Conservation (phyloP, 1,284 basidiomycete genomes). For the Ganoderma resinaceum region DNA sequence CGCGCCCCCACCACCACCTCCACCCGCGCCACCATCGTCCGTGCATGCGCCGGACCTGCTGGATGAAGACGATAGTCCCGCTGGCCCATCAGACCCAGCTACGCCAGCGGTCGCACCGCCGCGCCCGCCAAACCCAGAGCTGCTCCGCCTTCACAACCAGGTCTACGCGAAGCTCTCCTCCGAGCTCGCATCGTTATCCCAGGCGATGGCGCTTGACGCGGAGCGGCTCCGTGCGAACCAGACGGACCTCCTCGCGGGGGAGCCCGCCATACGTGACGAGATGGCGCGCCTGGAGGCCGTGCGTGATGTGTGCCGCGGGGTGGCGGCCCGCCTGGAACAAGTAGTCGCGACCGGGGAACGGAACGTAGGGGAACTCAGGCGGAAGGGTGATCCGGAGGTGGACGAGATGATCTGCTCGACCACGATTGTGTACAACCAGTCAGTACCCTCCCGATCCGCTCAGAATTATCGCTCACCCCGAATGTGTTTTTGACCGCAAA, state of each 20-base stretch:
- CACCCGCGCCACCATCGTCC: conserved; percentile 37
- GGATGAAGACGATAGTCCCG: conserved; percentile 41
- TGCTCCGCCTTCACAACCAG: conserved; percentile 84
- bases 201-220: conserved; percentile 72
- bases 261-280: conserved; percentile 94
- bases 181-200: conserved; percentile 71
- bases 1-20: conserved; percentile 22
- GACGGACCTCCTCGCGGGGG: conserved; percentile 85
- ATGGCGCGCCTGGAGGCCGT: conserved; percentile 95
- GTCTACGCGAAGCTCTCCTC: conserved; percentile 80
- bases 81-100: conserved; percentile 27
- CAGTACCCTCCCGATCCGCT: conserved; percentile 42
- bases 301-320: conserved; percentile 87
- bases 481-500: conserved; percentile 1
- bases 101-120: conserved; percentile 62
- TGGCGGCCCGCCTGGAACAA: conserved; percentile 69
- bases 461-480: background rate
- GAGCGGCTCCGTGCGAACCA: conserved; percentile 83
- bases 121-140: conserved; percentile 88
- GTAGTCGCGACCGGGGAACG: conserved; percentile 72
- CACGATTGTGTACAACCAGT: conserved; percentile 97
- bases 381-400: conserved; percentile 82
- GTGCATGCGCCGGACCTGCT: conserved; percentile 43
- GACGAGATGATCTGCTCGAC: conserved; percentile 95
- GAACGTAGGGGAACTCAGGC: conserved; percentile 72